Percentiles rank a stretch among this genome's conserved stretches.
Evolutionary conservation across 1,284 basidiomycete species (phyloP).

Genomic region (Pisolithus thermaeus): DNA sequence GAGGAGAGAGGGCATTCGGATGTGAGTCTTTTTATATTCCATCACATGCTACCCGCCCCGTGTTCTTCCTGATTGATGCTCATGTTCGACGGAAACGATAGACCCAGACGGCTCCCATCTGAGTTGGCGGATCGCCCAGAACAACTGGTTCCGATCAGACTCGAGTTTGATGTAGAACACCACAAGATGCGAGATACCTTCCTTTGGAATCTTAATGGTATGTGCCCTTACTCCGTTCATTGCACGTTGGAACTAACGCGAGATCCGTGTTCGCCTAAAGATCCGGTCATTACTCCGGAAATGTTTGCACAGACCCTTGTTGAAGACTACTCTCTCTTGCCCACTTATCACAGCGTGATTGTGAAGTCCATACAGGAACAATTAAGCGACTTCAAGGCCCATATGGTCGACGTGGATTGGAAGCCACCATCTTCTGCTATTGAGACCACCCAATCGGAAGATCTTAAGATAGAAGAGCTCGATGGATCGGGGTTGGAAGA

Average conservation of each 20-base stretch:
- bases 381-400: conserved; percentile 72
- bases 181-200: conserved; percentile 95
- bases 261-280: conserved; percentile 34
- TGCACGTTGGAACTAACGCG: background rate
- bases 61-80: conserved; percentile 10
- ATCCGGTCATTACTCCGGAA: conserved; percentile 85
- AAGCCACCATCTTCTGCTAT: conserved; percentile 14
- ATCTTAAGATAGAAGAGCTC: conserved; percentile 26
- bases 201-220: conserved; percentile 93
- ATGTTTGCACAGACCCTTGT: conserved; percentile 86
- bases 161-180: conserved; percentile 92
- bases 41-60: background rate
- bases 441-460: conserved; percentile 22
- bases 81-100: conserved; percentile 24
- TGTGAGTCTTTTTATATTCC: conserved; percentile 42
- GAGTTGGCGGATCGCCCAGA: conserved; percentile 64
- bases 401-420: conserved; percentile 43
- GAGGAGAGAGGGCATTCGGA: conserved; percentile 63
- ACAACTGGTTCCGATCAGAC: conserved; percentile 84
- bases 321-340: conserved; percentile 83
- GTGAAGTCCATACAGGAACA: conserved; percentile 85
- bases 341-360: conserved; percentile 71
- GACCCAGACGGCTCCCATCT: conserved; percentile 55
- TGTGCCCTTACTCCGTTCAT: conserved; percentile 17
- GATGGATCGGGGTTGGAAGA: conserved; percentile 33